These are phyloP conservation scores for Alternaria sp. DNA, from an alignment of 2,329 filamentous ascomycete species.

Conservation along the genomic window DNA sequence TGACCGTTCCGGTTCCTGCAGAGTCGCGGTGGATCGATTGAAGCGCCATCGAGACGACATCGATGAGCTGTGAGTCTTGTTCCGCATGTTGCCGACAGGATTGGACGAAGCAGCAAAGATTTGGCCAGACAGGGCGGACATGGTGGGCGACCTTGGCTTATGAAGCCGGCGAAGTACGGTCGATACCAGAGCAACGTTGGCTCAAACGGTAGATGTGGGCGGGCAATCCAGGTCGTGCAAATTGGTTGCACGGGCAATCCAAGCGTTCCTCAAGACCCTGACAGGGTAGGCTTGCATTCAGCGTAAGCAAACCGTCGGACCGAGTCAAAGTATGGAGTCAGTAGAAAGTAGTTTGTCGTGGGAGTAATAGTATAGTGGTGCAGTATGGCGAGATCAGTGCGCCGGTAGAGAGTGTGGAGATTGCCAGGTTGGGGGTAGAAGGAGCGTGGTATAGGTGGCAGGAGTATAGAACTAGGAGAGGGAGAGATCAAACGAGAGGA, in stretches of 20 bases:
- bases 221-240: constrained; percentile 11
- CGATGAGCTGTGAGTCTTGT: constrained; percentile 25
- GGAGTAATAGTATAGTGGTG: not conserved
- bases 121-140: constrained; percentile 24
- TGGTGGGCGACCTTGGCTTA: constrained; percentile 8
- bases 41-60: constrained; percentile 47
- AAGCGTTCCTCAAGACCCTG: constrained; percentile 8
- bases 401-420: constrained; percentile 19
- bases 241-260: constrained; percentile 10
- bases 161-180: constrained; percentile 7
- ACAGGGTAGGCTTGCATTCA: constrained; percentile 16
- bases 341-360: not conserved
- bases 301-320: constrained; percentile 5
- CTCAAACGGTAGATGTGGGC: constrained; percentile 7
- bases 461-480: constrained; percentile 33
- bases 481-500: constrained; percentile 47
- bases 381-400: constrained; percentile 21
- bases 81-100: constrained; percentile 29
- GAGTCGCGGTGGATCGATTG: constrained; percentile 40
- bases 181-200: constrained; percentile 1
- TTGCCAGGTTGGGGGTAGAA: constrained; percentile 23
- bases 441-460: constrained; percentile 34
- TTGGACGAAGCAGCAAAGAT: constrained; percentile 20
- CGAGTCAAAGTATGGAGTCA: constrained; percentile 4
- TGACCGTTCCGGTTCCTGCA: constrained; percentile 28